These are phyloP conservation scores for Ampelomyces quisqualis DNA, from an alignment of 2,329 filamentous ascomycete genomes.

Conservation along the genomic window DNA sequence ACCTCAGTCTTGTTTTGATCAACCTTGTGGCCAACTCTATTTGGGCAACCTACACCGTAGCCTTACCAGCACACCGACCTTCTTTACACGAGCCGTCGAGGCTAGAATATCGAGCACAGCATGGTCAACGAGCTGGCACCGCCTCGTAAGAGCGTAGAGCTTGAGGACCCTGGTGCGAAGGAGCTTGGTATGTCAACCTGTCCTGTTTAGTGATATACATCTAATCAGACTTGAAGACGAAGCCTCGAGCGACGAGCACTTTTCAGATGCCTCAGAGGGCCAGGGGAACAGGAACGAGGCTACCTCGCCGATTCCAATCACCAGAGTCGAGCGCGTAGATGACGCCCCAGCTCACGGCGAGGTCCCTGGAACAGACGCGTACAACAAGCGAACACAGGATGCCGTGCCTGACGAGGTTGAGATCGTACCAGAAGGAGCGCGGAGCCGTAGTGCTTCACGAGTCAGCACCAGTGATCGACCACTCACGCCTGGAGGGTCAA, in stretches of 20 bases:
- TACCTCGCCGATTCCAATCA: slow-evolving; percentile 59
- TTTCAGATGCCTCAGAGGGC: slow-evolving; percentile 66
- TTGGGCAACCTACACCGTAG: not conserved
- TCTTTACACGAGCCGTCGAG: slow-evolving; percentile 1
- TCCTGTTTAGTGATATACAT: not conserved
- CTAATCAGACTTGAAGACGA: slow-evolving; percentile 29
- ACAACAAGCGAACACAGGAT: slow-evolving; percentile 58
- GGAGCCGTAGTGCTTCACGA: slow-evolving; percentile 44
- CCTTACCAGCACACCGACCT: not conserved
- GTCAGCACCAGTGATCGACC: slow-evolving; percentile 50
- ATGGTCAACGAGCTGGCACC: slow-evolving; percentile 53
- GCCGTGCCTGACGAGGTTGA: slow-evolving; percentile 66
- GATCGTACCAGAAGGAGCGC: slow-evolving; percentile 50
- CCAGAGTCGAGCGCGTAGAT: slow-evolving; percentile 65
- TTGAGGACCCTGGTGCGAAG: slow-evolving; percentile 59
- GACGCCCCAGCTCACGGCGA: slow-evolving; percentile 60
- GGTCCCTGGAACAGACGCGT: slow-evolving; percentile 62
- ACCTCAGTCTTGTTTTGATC: slow-evolving; percentile 1
- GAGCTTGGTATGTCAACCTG: slow-evolving; percentile 51
- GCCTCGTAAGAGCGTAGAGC: slow-evolving; percentile 56
- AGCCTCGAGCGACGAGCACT: slow-evolving; percentile 61
- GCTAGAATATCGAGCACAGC: slow-evolving; percentile 8
- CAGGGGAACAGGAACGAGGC: slow-evolving; percentile 44
- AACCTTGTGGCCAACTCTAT: not conserved
- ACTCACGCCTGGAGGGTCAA: slow-evolving; percentile 52